A percentile compares a stretch with the other conserved stretches of the same genome.
These are phyloP conservation scores for Aegilops longissima DNA, from an alignment of 176 grass and related monocot species.

Conservation along the genomic window DNA sequence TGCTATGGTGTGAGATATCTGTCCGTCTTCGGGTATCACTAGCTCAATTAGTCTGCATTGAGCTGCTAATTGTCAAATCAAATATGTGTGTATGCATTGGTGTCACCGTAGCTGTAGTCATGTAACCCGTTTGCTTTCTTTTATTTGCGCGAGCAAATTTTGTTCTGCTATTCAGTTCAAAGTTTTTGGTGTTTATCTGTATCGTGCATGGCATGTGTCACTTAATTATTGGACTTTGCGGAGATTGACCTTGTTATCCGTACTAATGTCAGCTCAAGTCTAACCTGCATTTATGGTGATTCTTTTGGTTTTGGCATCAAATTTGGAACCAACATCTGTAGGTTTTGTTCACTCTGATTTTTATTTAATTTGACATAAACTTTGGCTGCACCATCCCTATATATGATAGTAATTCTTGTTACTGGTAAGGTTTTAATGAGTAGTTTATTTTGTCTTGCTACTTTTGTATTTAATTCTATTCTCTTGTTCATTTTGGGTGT, in stretches of 20 bases:
- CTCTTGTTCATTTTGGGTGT: not conserved
- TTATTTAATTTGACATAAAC: not conserved
- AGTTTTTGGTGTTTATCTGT: not conserved
- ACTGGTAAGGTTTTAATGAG: not conserved
- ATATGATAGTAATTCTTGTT: not conserved
- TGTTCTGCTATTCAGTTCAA: not conserved
- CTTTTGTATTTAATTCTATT: not conserved
- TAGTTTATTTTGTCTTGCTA: not conserved
- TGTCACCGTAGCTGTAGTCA: not conserved
- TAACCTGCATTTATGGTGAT: not conserved
- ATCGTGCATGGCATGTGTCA: not conserved
- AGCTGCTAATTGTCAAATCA: not conserved
- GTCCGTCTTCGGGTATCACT: not conserved
- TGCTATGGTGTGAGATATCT: not conserved
- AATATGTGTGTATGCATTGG: not conserved
- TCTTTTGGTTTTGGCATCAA: not conserved
- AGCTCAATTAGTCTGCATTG: slow-evolving; percentile 12
- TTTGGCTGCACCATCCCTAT: not conserved
- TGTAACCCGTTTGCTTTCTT: not conserved
- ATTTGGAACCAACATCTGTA: not conserved
- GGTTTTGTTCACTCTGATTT: not conserved
- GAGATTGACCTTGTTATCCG: not conserved
- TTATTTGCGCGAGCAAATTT: not conserved
- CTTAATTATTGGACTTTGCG: not conserved
- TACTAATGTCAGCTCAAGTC: not conserved